These are phyloP conservation scores for Wallacemonas rigidus DNA, from an alignment of 208 protist genomes.

Conservation along the genomic window DNA sequence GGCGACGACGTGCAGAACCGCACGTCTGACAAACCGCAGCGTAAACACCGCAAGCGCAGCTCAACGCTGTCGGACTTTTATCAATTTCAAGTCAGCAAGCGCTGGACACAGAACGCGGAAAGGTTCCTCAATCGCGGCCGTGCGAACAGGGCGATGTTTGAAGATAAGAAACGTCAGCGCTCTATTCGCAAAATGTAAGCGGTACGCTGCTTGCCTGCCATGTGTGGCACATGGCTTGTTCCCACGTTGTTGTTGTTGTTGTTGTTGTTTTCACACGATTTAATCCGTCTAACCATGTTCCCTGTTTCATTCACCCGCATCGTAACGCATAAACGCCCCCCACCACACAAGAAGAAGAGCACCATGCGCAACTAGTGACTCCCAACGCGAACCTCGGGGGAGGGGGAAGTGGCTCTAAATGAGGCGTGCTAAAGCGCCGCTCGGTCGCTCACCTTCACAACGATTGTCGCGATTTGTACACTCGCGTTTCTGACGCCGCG, in stretches of 20 bases:
- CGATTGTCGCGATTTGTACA: no score
- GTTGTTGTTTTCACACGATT: slow-evolving; percentile 2
- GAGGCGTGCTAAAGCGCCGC: no score
- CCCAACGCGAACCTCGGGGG: no score
- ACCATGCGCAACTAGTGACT: no score
- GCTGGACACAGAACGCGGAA: slow-evolving; percentile 88
- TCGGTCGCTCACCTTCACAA: no score
- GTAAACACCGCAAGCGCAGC: slow-evolving; percentile 41
- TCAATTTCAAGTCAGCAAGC: slow-evolving; percentile 88
- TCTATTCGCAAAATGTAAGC: slow-evolving; percentile 79
- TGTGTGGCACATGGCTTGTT: not conserved
- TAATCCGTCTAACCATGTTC: slow-evolving; percentile 14
- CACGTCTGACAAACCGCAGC: slow-evolving; percentile 64
- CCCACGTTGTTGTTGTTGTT: not conserved
- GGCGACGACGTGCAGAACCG: slow-evolving; percentile 53
- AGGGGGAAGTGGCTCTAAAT: no score
- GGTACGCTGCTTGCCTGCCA: not conserved
- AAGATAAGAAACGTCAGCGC: slow-evolving; percentile 81
- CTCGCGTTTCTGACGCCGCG: no score
- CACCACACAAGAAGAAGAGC: no score
- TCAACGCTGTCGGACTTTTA: slow-evolving; percentile 81
- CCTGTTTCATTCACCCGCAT: no score
- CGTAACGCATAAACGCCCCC: no score
- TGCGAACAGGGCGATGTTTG: slow-evolving; percentile 79
- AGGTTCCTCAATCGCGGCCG: slow-evolving; percentile 80